Conservation (phyloP, 2,329 filamentous ascomycete genomes). For the Trichoderma atrobrunneum region DNA sequence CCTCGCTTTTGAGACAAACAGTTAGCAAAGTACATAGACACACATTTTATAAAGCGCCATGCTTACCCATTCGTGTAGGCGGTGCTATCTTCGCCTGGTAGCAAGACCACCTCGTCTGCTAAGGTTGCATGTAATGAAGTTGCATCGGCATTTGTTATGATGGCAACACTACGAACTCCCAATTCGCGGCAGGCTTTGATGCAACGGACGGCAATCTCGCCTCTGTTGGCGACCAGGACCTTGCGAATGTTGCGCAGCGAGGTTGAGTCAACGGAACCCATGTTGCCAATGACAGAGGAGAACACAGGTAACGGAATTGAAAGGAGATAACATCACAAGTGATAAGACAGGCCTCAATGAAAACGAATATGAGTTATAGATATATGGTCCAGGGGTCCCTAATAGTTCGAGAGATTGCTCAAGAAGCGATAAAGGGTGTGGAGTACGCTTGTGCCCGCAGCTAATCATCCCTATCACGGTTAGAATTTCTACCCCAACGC, state of each 20-base stretch:
- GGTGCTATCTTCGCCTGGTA: background rate
- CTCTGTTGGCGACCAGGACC: slow-evolving; percentile 66
- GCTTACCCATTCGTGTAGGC: background rate
- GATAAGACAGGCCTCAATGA: background rate
- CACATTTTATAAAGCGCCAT: background rate
- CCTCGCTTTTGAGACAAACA: background rate
- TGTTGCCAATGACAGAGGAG: background rate
- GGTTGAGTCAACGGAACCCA: background rate
- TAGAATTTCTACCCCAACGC: background rate
- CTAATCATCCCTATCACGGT: background rate
- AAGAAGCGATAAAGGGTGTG: background rate
- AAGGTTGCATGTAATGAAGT: background rate
- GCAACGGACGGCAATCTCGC: slow-evolving; percentile 72
- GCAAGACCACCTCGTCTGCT: background rate
- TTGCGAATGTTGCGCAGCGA: background rate
- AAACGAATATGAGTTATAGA: background rate
- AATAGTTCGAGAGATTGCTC: background rate
- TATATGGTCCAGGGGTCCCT: background rate
- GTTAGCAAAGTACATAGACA: background rate
- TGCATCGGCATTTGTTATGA: background rate
- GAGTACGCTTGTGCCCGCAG: background rate
- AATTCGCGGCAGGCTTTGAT: slow-evolving; percentile 33
- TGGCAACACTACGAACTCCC: background rate
- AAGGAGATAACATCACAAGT: background rate
- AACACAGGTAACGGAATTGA: background rate